These are phyloP conservation scores for Pouteria campechiana DNA, from an alignment of 179 eudicot species.

Conservation along the genomic window DNA sequence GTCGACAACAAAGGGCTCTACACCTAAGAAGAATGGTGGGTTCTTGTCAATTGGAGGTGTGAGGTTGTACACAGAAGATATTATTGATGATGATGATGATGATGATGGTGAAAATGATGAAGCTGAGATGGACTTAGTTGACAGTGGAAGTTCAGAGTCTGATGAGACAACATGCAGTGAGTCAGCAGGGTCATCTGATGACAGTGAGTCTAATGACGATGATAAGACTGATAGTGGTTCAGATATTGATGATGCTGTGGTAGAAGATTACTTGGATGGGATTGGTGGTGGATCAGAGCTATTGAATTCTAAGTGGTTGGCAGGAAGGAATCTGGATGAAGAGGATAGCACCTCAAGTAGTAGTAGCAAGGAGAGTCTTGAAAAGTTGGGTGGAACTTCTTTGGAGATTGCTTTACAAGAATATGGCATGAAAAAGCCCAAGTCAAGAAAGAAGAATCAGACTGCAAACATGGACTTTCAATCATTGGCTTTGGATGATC, in stretches of 20 bases:
- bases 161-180: slow-evolving; percentile 18
- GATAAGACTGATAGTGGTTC: slow-evolving; percentile 41
- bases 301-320: slow-evolving; percentile 50
- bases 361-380: slow-evolving; percentile 28
- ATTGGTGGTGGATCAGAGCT: slow-evolving; percentile 54
- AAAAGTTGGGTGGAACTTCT: slow-evolving; percentile 69
- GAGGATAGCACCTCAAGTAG: slow-evolving; percentile 34
- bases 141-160: slow-evolving; percentile 36
- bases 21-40: slow-evolving; percentile 40
- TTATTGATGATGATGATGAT: slow-evolving; percentile 38
- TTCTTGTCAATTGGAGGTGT: slow-evolving; percentile 78
- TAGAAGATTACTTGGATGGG: slow-evolving; percentile 78
- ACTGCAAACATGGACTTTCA: slow-evolving; percentile 15
- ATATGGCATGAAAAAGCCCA: slow-evolving; percentile 50
- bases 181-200: slow-evolving; percentile 37
- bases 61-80: slow-evolving; percentile 74
- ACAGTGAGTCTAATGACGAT: slow-evolving; percentile 47
- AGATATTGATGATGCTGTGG: slow-evolving; percentile 80
- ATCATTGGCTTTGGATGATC: slow-evolving; percentile 60
- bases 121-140: too few relatives aligned
- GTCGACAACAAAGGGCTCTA: slow-evolving; percentile 25
- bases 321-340: slow-evolving; percentile 28
- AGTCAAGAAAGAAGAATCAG: slow-evolving; percentile 32
- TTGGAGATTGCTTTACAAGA: slow-evolving; percentile 75
- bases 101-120: slow-evolving; percentile 33